Conservation (phyloP, 2,329 filamentous ascomycete species). For the Neobulgaria alba region DNA sequence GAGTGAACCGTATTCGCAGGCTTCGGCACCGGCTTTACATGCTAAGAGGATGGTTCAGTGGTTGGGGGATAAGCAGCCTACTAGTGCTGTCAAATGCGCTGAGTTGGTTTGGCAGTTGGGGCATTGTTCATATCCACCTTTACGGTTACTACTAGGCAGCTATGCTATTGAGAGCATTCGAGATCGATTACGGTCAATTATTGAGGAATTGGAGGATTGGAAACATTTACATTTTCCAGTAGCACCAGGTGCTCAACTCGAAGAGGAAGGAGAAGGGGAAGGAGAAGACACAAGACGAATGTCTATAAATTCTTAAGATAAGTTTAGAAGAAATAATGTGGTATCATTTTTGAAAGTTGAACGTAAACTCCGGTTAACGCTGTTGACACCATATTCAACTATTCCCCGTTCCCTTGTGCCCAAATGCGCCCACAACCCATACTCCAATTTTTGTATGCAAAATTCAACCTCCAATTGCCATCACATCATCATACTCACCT, state of each 20-base stretch:
- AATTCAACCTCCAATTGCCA: not conserved
- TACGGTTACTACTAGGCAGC: slow-evolving; percentile 78
- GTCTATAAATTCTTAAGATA: slow-evolving; percentile 12
- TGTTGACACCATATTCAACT: not conserved
- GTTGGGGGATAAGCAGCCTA: slow-evolving; percentile 86
- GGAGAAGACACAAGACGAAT: slow-evolving; percentile 6
- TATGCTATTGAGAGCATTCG: slow-evolving; percentile 95
- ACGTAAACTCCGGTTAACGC: not conserved
- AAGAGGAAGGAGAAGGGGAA: slow-evolving; percentile 23
- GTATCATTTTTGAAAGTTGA: slow-evolving; percentile 11
- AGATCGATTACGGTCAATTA: slow-evolving; percentile 80
- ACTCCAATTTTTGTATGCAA: slow-evolving; percentile 9
- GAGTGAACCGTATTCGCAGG: slow-evolving; percentile 69
- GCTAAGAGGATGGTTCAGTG: slow-evolving; percentile 88
- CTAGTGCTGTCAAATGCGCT: slow-evolving; percentile 84
- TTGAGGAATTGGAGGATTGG: slow-evolving; percentile 92
- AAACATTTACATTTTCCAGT: slow-evolving; percentile 68
- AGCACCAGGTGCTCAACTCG: slow-evolving; percentile 30
- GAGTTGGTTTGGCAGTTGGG: slow-evolving; percentile 92
- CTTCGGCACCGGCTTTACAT: slow-evolving; percentile 78
- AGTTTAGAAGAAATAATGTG: slow-evolving; percentile 7
- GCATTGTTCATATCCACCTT: slow-evolving; percentile 87
- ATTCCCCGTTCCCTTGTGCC: slow-evolving; percentile 6
- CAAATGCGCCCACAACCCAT: slow-evolving; percentile 3
- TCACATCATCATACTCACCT: too few relatives aligned